A percentile compares a stretch with the other conserved stretches of the same genome.
Evolutionary conservation across 176 grass and related monocot genomes (phyloP).

Genomic region (Otatea glauca): DNA sequence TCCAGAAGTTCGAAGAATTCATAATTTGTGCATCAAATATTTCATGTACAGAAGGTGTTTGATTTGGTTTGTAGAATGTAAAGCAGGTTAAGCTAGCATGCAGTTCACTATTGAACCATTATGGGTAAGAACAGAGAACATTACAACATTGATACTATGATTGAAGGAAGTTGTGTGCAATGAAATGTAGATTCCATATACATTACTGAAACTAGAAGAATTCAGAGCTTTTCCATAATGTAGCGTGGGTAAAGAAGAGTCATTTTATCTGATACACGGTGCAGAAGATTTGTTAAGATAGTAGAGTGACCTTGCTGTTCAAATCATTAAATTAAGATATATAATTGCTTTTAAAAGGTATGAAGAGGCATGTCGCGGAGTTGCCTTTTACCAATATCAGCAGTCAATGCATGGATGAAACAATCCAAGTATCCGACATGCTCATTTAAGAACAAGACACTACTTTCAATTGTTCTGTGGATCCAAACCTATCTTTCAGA

Average conservation of each 20-base stretch:
- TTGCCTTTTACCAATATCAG: not conserved
- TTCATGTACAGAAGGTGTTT: not conserved
- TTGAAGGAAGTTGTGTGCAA: not conserved
- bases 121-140: constrained; percentile 7
- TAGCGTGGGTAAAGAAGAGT: not conserved
- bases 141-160: not conserved
- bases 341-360: not conserved
- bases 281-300: not conserved
- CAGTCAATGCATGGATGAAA: not conserved
- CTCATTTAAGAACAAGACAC: not conserved
- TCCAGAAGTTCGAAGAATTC: not conserved
- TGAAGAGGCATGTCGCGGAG: not conserved
- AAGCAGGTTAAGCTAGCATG: not conserved
- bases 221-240: not conserved
- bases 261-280: not conserved
- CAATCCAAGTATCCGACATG: not conserved
- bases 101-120: not conserved
- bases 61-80: not conserved
- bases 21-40: constrained; percentile 1
- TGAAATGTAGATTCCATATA: not conserved
- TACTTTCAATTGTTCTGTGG: constrained; percentile 77
- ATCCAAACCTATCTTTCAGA: constrained; percentile 82
- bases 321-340: not conserved
- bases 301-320: not conserved
- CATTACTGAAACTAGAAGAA: not conserved